Evolutionary conservation across 176 grass and related monocot genomes (phyloP).

Genomic region (Oryza glaberrima): DNA sequence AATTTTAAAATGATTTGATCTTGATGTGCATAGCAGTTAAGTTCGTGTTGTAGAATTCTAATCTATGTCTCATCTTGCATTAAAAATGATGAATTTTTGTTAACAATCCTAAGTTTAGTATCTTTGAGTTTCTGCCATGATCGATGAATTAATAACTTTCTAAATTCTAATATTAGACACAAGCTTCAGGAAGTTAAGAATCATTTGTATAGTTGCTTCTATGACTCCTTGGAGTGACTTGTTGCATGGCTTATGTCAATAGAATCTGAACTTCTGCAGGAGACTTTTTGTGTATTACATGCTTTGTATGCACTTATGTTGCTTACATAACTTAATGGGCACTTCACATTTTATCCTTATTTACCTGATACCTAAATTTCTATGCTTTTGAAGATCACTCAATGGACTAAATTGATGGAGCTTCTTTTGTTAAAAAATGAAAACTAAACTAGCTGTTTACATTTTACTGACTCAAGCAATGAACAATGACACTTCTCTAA

Average conservation of each 20-base stretch:
- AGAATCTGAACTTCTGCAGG: background rate
- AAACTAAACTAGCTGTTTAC: constrained; percentile 15
- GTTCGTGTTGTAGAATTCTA: background rate
- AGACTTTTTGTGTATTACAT: background rate
- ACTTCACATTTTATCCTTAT: constrained; percentile 1
- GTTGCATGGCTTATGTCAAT: constrained; percentile 3
- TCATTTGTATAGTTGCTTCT: background rate
- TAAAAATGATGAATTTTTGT: background rate
- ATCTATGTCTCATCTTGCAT: background rate
- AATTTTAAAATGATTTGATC: background rate
- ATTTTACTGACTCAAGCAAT: constrained; percentile 26
- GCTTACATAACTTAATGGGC: background rate
- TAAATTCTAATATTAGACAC: background rate
- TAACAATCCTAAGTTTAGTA: background rate
- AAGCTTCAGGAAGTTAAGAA: constrained; percentile 7
- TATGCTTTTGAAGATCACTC: constrained; percentile 8
- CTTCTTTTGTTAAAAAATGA: constrained; percentile 19
- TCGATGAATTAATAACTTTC: background rate
- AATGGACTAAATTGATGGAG: constrained; percentile 11
- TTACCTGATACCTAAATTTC: background rate
- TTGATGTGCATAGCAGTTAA: constrained; percentile 7
- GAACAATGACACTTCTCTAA: constrained; percentile 13
- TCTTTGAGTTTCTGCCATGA: constrained; percentile 23
- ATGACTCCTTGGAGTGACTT: background rate
- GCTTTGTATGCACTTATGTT: background rate